Conservation (phyloP, 768 basidiomycete genomes). For the Lactarius sanguifluus region DNA sequence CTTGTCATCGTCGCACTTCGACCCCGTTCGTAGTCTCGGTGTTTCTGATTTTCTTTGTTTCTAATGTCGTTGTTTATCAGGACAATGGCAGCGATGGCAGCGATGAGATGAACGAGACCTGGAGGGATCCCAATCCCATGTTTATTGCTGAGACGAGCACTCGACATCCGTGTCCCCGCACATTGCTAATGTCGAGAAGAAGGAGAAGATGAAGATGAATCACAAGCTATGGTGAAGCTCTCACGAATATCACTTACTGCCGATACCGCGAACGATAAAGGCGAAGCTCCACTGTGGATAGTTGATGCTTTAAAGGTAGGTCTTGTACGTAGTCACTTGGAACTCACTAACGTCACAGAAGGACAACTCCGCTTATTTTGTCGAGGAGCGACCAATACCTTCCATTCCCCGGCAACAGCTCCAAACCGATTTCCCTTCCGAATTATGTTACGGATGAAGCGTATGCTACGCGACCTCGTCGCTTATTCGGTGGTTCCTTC, state of each 20-base stretch:
- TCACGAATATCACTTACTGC: slow-evolving; percentile 30
- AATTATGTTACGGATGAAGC: background rate
- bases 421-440: slow-evolving; percentile 11
- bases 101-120: slow-evolving; percentile 39
- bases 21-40: slow-evolving; percentile 9
- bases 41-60: background rate
- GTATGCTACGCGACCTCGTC: background rate
- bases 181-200: slow-evolving; percentile 25
- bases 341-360: slow-evolving; percentile 31
- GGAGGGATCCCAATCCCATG: slow-evolving; percentile 63
- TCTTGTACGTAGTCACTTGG: background rate
- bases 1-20: slow-evolving; percentile 3
- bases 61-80: background rate
- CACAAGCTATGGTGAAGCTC: slow-evolving; percentile 28
- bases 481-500: background rate
- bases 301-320: slow-evolving; percentile 56
- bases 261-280: slow-evolving; percentile 14
- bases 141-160: slow-evolving; percentile 67
- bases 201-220: slow-evolving; percentile 14
- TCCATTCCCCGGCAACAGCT: slow-evolving; percentile 37
- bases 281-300: slow-evolving; percentile 60
- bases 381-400: slow-evolving; percentile 47
- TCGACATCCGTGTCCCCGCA: slow-evolving; percentile 58
- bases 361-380: slow-evolving; percentile 57
- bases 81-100: slow-evolving; percentile 16